Percentiles rank a stretch among this genome's conserved stretches.
These are phyloP conservation scores for Talaromyces sp. DNA, from an alignment of 2,329 filamentous ascomycete species.

Conservation along the genomic window DNA sequence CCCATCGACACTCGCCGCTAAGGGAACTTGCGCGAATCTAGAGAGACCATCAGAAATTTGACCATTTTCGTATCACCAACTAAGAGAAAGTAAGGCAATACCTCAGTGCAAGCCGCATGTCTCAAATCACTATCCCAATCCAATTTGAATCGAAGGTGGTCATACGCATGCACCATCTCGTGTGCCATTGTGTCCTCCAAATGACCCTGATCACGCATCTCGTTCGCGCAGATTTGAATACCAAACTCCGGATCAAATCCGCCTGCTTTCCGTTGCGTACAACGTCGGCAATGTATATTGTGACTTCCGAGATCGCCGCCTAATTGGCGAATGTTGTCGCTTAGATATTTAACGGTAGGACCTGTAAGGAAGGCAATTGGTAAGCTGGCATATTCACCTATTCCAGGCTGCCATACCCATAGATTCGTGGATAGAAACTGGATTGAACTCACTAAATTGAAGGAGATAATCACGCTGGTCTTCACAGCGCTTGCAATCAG, in stretches of 20 bases:
- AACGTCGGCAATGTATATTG: slow-evolving; percentile 81
- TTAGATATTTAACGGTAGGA: slow-evolving; percentile 81
- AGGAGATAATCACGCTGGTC: slow-evolving; percentile 78
- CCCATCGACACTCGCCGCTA: slow-evolving; percentile 90
- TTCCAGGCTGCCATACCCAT: background rate
- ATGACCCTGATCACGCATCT: slow-evolving; percentile 73
- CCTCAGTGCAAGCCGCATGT: slow-evolving; percentile 93
- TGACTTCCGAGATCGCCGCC: slow-evolving; percentile 68
- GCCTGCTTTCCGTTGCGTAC: slow-evolving; percentile 67
- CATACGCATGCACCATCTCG: slow-evolving; percentile 97
- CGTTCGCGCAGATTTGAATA: slow-evolving; percentile 89
- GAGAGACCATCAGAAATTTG: background rate
- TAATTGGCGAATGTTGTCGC: slow-evolving; percentile 72
- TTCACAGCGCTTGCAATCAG: slow-evolving; percentile 79
- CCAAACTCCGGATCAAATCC: slow-evolving; percentile 85
- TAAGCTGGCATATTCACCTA: slow-evolving; percentile 14
- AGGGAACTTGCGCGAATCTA: slow-evolving; percentile 90
- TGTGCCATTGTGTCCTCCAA: slow-evolving; percentile 92
- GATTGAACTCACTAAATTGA: slow-evolving; percentile 56
- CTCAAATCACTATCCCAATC: slow-evolving; percentile 75
- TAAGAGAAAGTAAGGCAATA: slow-evolving; percentile 35
- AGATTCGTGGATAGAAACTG: too few relatives aligned
- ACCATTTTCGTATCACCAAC: background rate
- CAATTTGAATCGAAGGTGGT: slow-evolving; percentile 86
- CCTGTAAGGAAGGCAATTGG: slow-evolving; percentile 35